Evolutionary conservation across 805 yeast genomes (phyloP).

Genomic region (Blastobotrys muscicola): DNA sequence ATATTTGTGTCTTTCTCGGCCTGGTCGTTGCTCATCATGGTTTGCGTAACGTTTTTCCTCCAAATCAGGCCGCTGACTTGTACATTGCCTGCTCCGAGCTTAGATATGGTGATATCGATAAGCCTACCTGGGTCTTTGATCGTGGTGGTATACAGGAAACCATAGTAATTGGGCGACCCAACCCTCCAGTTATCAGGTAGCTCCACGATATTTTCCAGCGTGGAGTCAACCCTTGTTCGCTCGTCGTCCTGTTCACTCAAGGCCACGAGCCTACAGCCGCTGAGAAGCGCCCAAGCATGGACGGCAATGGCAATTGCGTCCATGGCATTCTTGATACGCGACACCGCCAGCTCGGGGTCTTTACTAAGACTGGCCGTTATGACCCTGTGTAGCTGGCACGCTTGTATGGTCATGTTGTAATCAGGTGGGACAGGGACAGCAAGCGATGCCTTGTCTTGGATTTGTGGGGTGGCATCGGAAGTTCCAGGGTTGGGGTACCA

Average conservation of each 20-base stretch:
- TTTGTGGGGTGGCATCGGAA: no score
- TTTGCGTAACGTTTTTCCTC: no score
- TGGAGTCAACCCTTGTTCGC: background rate
- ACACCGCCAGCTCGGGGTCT: conserved; percentile 10
- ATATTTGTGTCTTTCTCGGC: conserved; percentile 7
- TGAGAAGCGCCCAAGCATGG: conserved; percentile 12
- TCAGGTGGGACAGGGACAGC: no score
- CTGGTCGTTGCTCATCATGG: no score
- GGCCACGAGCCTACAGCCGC: conserved; percentile 2
- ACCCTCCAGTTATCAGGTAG: conserved; percentile 10
- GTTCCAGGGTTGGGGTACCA: no score
- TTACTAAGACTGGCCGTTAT: conserved; percentile 8
- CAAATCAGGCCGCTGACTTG: conserved; percentile 7
- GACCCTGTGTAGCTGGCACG: conserved; percentile 14
- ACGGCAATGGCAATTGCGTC: conserved; percentile 16
- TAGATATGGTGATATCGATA: conserved; percentile 11
- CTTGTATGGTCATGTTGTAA: conserved; percentile 8
- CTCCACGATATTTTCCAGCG: background rate
- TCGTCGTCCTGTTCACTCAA: background rate
- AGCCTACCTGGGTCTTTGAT: no score
- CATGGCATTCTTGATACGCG: conserved; percentile 6
- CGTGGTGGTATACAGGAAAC: conserved; percentile 7
- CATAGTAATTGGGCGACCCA: conserved; percentile 13
- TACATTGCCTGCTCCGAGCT: conserved; percentile 8
- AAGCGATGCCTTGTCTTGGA: no score